phyloP scores from a whole-genome alignment of 768 basidiomycete species.

The Trametes cinnabarina region DNA sequence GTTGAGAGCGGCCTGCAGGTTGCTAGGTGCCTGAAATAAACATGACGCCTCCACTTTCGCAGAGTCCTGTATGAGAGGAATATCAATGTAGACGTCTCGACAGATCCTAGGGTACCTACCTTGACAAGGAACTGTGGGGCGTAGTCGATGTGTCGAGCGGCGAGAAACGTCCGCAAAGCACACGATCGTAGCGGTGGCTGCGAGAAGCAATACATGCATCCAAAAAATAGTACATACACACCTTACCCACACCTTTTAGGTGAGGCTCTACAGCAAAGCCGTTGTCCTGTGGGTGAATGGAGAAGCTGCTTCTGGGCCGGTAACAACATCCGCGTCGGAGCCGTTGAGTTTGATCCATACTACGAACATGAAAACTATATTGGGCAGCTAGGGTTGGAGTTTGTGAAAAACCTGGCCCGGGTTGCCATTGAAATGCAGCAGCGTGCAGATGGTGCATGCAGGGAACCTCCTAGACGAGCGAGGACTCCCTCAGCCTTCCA shows the following conservation, averaged over 20 bases:
- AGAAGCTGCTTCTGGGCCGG: slow-evolving; percentile 1
- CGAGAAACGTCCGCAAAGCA: neutral
- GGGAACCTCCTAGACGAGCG: too few relatives aligned
- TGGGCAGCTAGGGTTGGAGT: neutral
- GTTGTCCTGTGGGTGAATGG: neutral
- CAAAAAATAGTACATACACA: neutral
- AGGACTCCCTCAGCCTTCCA: too few relatives aligned
- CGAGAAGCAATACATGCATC: neutral
- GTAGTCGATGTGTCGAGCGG: neutral
- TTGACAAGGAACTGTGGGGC: neutral
- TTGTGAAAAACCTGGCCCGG: neutral
- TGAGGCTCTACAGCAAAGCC: slow-evolving; percentile 11
- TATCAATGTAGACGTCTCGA: too few relatives aligned
- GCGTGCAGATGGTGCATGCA: too few relatives aligned
- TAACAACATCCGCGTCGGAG: slow-evolving; percentile 1
- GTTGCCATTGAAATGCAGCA: too few relatives aligned
- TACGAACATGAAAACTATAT: too few relatives aligned
- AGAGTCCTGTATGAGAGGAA: too few relatives aligned
- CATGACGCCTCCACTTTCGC: too few relatives aligned
- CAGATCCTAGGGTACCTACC: neutral
- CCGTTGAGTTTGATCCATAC: neutral
- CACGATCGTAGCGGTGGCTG: neutral
- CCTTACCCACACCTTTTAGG: neutral
- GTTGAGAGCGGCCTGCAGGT: neutral
- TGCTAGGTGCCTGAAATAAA: neutral